Evolutionary conservation across 1,284 basidiomycete species (phyloP).

Genomic region (Ustilago shanxiensis): DNA sequence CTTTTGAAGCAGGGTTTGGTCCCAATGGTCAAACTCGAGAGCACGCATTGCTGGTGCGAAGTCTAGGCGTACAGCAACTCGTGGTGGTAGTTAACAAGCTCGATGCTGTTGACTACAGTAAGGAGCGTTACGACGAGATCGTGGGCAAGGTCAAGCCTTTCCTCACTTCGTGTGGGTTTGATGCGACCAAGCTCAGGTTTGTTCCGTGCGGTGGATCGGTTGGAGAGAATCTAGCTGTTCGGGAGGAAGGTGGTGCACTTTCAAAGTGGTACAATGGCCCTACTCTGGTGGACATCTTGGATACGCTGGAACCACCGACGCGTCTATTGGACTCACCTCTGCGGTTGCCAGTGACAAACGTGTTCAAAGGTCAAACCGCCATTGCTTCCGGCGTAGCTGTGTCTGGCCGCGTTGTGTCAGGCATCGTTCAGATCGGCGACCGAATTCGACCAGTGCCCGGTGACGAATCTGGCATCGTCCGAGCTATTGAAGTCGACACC

Average conservation of each 20-base stretch:
- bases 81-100: slow-evolving; percentile 95
- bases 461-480: slow-evolving; percentile 85
- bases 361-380: slow-evolving; percentile 87
- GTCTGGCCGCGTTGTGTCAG: slow-evolving; percentile 86
- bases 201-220: slow-evolving; percentile 90
- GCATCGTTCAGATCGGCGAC: slow-evolving; percentile 93
- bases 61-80: slow-evolving; percentile 92
- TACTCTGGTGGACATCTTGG: slow-evolving; percentile 85
- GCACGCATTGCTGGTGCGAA: slow-evolving; percentile 90
- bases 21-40: slow-evolving; percentile 96
- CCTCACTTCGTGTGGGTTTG: slow-evolving; percentile 87
- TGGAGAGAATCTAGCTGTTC: slow-evolving; percentile 81
- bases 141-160: slow-evolving; percentile 82
- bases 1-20: slow-evolving; percentile 95
- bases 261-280: slow-evolving; percentile 86
- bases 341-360: slow-evolving; percentile 91
- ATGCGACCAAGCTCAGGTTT: slow-evolving; percentile 81
- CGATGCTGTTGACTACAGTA: slow-evolving; percentile 79
- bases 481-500: slow-evolving; percentile 86
- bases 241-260: slow-evolving; percentile 73
- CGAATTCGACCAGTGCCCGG: slow-evolving; percentile 87
- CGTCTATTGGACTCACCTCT: slow-evolving; percentile 83
- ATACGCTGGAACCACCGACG: slow-evolving; percentile 77
- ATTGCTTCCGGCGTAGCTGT: slow-evolving; percentile 80
- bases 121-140: slow-evolving; percentile 87